Evolutionary conservation across 2,329 filamentous ascomycete genomes (phyloP).

Genomic region (Phaeosphaeria sp.): DNA sequence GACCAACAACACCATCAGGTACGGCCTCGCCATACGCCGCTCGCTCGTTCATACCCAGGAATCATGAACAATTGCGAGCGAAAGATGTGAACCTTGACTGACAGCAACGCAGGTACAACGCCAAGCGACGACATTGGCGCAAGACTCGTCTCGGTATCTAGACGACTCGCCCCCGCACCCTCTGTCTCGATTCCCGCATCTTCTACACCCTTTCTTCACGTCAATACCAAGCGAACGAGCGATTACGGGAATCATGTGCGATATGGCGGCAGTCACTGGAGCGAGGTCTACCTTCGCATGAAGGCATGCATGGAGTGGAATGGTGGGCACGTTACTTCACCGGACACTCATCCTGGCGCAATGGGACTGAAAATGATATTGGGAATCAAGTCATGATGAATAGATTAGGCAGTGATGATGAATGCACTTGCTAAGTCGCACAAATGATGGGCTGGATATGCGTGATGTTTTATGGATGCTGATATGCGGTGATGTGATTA

Average conservation of each 20-base stretch:
- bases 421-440: constrained; percentile 43
- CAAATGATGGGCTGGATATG: constrained; percentile 2
- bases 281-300: constrained; percentile 29
- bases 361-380: constrained; percentile 41
- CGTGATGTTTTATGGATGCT: constrained; percentile 8
- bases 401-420: constrained; percentile 47
- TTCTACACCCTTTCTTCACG: constrained; percentile 26
- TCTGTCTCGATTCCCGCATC: constrained; percentile 42
- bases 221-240: constrained; percentile 33
- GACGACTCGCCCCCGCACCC: constrained; percentile 60
- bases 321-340: constrained; percentile 28
- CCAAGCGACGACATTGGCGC: constrained; percentile 99
- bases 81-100: constrained; percentile 12
- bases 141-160: constrained; percentile 99
- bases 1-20: constrained; percentile 99
- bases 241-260: constrained; percentile 38
- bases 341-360: constrained; percentile 46
- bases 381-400: constrained; percentile 38
- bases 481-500: background rate
- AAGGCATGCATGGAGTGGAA: constrained; percentile 32
- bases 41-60: no score
- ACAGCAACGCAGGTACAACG: constrained; percentile 82
- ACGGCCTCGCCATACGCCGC: constrained; percentile 55
- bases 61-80: no score
- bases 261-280: constrained; percentile 35